Conservation (phyloP, 805 yeast genomes). For the Wickerhamomyces sydowiorum region DNA sequence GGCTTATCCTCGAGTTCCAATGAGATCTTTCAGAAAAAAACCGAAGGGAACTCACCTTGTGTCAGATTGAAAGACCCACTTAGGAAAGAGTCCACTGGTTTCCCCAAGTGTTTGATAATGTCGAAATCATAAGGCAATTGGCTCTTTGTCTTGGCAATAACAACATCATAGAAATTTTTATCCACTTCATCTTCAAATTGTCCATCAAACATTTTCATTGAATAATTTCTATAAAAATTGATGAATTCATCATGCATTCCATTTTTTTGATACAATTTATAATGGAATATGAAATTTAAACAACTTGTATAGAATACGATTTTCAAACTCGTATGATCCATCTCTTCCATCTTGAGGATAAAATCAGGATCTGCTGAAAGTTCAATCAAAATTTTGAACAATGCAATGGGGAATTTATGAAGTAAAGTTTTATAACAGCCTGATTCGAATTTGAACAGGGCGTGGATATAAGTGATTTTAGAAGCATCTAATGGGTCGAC, state of each 20-base stretch:
- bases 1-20: background rate
- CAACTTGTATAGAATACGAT: background rate
- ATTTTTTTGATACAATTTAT: background rate
- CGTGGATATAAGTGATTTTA: conserved; percentile 4
- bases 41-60: background rate
- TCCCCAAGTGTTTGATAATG: background rate
- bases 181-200: background rate
- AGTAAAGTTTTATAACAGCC: conserved; percentile 7
- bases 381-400: background rate
- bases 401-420: background rate
- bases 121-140: background rate
- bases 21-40: background rate
- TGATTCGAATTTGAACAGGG: conserved; percentile 11
- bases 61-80: background rate
- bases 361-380: background rate
- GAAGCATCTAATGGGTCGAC: conserved; percentile 1
- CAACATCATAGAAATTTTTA: background rate
- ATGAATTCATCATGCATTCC: background rate
- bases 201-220: background rate
- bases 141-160: background rate
- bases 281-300: background rate
- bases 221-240: background rate
- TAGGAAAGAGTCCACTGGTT: background rate
- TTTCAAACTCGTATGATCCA: background rate
- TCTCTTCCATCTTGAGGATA: background rate